Conservation (phyloP, 1,284 basidiomycete species). For the Boletus subluridellus region DNA sequence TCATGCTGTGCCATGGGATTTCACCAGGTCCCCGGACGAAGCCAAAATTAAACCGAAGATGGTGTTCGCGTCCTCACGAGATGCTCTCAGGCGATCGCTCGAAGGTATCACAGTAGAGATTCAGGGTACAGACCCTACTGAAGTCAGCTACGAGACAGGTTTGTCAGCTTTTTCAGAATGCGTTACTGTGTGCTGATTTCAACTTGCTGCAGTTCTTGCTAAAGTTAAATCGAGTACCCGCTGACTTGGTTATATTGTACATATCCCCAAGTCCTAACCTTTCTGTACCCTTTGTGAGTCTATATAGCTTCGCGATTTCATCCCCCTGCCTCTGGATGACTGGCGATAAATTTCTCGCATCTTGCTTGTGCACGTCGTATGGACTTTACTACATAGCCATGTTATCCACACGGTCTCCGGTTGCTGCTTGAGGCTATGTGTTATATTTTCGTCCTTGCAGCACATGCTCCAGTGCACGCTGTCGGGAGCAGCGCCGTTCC, state of each 20-base stretch:
- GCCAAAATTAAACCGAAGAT: slow-evolving; percentile 93
- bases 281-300: slow-evolving; percentile 18
- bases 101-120: slow-evolving; percentile 76
- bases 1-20: background rate
- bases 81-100: slow-evolving; percentile 73
- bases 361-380: slow-evolving; percentile 7
- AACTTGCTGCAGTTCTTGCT: slow-evolving; percentile 10
- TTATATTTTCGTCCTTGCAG: slow-evolving; percentile 1
- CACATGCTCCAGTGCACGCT: background rate
- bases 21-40: slow-evolving; percentile 78
- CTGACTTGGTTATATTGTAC: slow-evolving; percentile 19
- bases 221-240: slow-evolving; percentile 16
- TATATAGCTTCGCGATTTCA: slow-evolving; percentile 1
- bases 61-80: slow-evolving; percentile 91
- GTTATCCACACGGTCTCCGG: slow-evolving; percentile 4
- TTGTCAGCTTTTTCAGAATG: slow-evolving; percentile 33
- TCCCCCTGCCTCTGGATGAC: background rate
- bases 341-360: background rate
- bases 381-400: slow-evolving; percentile 9
- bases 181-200: slow-evolving; percentile 5
- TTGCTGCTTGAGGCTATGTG: background rate
- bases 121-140: slow-evolving; percentile 82
- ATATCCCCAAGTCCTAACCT: background rate
- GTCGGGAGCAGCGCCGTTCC: background rate
- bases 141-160: slow-evolving; percentile 78